These are phyloP conservation scores for Prunus fruticosa DNA, from an alignment of 306 rosid species.

Conservation along the genomic window DNA sequence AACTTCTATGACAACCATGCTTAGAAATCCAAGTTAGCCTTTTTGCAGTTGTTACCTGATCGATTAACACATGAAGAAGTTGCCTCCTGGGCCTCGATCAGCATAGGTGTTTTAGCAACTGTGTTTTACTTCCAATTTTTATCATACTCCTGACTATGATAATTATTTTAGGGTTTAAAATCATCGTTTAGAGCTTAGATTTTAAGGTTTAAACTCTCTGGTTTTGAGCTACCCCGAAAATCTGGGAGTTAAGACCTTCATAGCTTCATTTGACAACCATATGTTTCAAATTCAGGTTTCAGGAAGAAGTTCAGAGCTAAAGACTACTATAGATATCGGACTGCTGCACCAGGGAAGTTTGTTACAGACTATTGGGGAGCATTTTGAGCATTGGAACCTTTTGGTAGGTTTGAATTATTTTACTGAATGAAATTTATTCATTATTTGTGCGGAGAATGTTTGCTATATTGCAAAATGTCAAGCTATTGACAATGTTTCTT, in stretches of 20 bases:
- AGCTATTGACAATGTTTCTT: constrained; percentile 30
- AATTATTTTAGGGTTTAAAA: not conserved
- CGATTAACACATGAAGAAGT: not conserved
- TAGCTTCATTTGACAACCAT: not conserved
- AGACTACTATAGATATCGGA: constrained; percentile 84
- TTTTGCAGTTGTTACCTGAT: not conserved
- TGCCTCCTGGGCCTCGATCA: not conserved
- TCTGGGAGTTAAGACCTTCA: not conserved
- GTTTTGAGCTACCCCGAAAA: not conserved
- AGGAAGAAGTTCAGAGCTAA: constrained; percentile 71
- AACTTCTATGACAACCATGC: not conserved
- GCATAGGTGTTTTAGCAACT: not conserved
- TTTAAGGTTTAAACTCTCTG: not conserved
- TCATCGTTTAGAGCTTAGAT: not conserved
- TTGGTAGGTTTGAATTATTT: constrained; percentile 48
- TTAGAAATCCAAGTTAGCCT: not conserved
- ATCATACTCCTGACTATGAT: not conserved
- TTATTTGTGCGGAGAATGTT: not conserved
- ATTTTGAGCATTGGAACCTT: constrained; percentile 77
- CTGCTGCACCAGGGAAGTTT: constrained; percentile 59
- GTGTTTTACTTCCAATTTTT: too few species aligned
- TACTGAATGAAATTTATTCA: not conserved
- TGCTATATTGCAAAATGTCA: constrained; percentile 19
- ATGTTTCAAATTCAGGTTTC: constrained; percentile 54
- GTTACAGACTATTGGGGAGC: constrained; percentile 66